phyloP scores from a whole-genome alignment of 305 asterid species.

The Fraxinus velutina region DNA sequence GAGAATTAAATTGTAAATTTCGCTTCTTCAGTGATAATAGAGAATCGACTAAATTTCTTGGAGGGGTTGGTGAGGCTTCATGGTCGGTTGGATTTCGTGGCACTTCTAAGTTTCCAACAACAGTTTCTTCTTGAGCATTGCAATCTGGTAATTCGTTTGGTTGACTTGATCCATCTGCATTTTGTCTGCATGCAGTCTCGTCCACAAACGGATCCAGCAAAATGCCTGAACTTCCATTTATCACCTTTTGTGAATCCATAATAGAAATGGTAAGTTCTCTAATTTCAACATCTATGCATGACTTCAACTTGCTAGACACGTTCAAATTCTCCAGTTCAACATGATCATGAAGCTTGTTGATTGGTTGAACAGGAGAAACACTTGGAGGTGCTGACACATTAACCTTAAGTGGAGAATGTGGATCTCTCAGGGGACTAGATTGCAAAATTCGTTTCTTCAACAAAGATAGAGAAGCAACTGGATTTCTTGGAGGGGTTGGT shows the following conservation, averaged over 20 bases:
- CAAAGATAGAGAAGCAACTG: slow-evolving; percentile 53
- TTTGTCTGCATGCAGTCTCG: slow-evolving; percentile 36
- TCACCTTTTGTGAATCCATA: slow-evolving; percentile 32
- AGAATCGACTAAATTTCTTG: slow-evolving; percentile 61
- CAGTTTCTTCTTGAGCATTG: slow-evolving; percentile 28
- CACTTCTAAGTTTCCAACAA: slow-evolving; percentile 18
- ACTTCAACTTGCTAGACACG: slow-evolving; percentile 36
- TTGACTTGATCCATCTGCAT: slow-evolving; percentile 19
- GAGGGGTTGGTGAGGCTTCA: slow-evolving; percentile 61
- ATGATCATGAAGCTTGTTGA: slow-evolving; percentile 33
- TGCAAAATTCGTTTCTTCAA: slow-evolving; percentile 43
- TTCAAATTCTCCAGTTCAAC: slow-evolving; percentile 30
- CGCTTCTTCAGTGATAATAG: slow-evolving; percentile 47
- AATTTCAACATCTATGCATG: slow-evolving; percentile 32
- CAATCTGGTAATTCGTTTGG: slow-evolving; percentile 34
- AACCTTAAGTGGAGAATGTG: slow-evolving; percentile 51
- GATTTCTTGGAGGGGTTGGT: slow-evolving; percentile 68
- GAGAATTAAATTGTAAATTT: slow-evolving; percentile 41
- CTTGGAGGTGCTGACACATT: slow-evolving; percentile 33
- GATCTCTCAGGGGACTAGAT: slow-evolving; percentile 52
- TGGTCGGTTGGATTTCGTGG: slow-evolving; percentile 26
- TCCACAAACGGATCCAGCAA: slow-evolving; percentile 30
- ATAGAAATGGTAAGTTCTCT: slow-evolving; percentile 28
- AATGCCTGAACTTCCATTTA: slow-evolving; percentile 22
- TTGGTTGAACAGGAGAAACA: slow-evolving; percentile 27